Evolutionary conservation across 495 filamentous ascomycete genomes (phyloP).

Genomic region (Neurospora discreta): DNA sequence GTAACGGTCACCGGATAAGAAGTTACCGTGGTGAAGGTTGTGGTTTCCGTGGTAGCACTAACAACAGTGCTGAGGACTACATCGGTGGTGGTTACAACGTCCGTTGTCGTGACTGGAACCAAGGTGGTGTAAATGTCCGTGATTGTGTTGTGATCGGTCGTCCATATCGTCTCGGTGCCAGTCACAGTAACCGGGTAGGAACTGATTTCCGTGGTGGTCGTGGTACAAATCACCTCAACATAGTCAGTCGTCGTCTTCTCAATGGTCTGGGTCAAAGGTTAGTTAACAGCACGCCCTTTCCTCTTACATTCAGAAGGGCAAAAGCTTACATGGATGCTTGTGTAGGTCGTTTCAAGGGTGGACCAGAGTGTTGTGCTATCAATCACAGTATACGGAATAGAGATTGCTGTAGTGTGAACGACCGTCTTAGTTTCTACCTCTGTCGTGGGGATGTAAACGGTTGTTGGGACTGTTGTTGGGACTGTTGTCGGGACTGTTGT

Average conservation of each 20-base stretch:
- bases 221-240: conserved; percentile 5
- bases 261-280: neutral
- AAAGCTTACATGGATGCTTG: conserved; percentile 1
- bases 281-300: neutral
- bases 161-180: conserved; percentile 18
- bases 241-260: neutral
- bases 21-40: conserved; percentile 7
- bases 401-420: conserved; percentile 1
- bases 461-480: conserved; percentile 7
- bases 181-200: conserved; percentile 13
- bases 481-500: conserved; percentile 8
- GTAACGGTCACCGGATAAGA: conserved; percentile 13
- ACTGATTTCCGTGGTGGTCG: conserved; percentile 1
- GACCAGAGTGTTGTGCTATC: neutral
- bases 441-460: conserved; percentile 2
- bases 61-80: conserved; percentile 4
- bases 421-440: conserved; percentile 2
- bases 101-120: conserved; percentile 15
- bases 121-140: conserved; percentile 22
- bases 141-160: conserved; percentile 7
- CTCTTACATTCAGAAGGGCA: neutral
- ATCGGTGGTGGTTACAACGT: conserved; percentile 13
- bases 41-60: conserved; percentile 19
- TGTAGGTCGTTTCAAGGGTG: conserved; percentile 3
- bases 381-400: conserved; percentile 4